Evolutionary conservation across 2,329 filamentous ascomycete genomes (phyloP).

Genomic region (Colletotrichum sp.): DNA sequence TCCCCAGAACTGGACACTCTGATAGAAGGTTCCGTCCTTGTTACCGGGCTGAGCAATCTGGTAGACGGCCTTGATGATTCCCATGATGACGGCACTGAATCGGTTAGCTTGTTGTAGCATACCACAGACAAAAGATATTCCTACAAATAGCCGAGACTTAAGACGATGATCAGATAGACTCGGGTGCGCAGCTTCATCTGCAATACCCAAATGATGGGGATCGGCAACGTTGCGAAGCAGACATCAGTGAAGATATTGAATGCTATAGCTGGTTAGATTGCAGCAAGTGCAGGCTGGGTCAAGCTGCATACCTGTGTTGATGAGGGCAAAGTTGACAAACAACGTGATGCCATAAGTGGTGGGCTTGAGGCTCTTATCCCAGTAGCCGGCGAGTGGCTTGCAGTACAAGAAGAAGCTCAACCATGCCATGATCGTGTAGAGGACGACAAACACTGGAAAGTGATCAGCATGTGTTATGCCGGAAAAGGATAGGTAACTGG

Average conservation of each 20-base stretch:
- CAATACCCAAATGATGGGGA: slow-evolving; percentile 45
- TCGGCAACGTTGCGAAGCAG: slow-evolving; percentile 44
- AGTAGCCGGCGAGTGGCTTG: slow-evolving; percentile 25
- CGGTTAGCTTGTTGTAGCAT: neutral
- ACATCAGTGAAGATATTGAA: slow-evolving; percentile 50
- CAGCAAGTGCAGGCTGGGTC: neutral
- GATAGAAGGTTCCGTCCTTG: slow-evolving; percentile 35
- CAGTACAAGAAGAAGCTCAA: slow-evolving; percentile 28
- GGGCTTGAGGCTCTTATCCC: slow-evolving; percentile 21
- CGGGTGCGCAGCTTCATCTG: slow-evolving; percentile 41
- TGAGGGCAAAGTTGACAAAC: slow-evolving; percentile 47
- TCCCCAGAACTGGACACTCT: slow-evolving; percentile 34
- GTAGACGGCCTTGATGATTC: slow-evolving; percentile 42
- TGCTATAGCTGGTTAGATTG: slow-evolving; percentile 21
- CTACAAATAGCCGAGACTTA: slow-evolving; percentile 47
- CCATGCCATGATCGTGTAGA: slow-evolving; percentile 25
- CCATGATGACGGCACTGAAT: slow-evolving; percentile 40
- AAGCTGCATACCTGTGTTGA: slow-evolving; percentile 1
- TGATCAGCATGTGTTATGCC: neutral
- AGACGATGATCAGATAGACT: slow-evolving; percentile 43
- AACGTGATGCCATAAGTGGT: slow-evolving; percentile 22
- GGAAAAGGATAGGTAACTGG: neutral
- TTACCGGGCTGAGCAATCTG: slow-evolving; percentile 36
- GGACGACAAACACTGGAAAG: slow-evolving; percentile 20
- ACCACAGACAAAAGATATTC: neutral